These are phyloP conservation scores for Fusarium verticillioides DNA, from an alignment of 2,329 filamentous ascomycete species.

Conservation along the genomic window DNA sequence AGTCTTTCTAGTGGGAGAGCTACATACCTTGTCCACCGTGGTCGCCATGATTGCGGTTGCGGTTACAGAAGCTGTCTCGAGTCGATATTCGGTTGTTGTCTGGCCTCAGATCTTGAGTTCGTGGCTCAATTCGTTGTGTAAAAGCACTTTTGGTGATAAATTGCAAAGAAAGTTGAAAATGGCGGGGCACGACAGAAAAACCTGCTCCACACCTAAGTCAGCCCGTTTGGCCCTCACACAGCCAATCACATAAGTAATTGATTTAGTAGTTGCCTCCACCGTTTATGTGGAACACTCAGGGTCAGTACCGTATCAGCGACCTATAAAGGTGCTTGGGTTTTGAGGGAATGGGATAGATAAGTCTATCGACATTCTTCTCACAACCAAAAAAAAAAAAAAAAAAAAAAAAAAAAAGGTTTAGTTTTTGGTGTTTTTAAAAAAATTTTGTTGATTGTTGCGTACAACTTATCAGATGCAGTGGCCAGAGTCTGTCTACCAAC, in stretches of 20 bases:
- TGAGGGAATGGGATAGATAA: background rate
- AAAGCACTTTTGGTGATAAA: conserved; percentile 41
- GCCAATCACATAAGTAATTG: conserved; percentile 19
- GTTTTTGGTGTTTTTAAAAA: conserved; percentile 5
- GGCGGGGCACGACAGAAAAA: conserved; percentile 54
- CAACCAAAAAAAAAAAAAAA: no score
- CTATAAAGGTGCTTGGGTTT: background rate
- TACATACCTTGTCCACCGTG: conserved; percentile 90
- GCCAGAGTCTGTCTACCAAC: background rate
- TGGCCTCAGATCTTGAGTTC: conserved; percentile 34
- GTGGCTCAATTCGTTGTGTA: conserved; percentile 28
- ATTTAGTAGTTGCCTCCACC: background rate
- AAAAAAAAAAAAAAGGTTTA: background rate
- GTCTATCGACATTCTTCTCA: background rate
- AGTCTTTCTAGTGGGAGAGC: conserved; percentile 6
- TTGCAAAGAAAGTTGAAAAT: conserved; percentile 39
- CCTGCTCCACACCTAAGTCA: conserved; percentile 46
- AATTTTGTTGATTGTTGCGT: conserved; percentile 28
- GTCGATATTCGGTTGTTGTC: conserved; percentile 20
- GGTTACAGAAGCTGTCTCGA: conserved; percentile 20
- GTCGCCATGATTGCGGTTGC: conserved; percentile 79
- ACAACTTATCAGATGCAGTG: conserved; percentile 11
- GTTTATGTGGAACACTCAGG: background rate
- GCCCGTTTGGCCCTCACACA: conserved; percentile 13
- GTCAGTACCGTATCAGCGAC: background rate